Evolutionary conservation across 805 yeast species (phyloP).

Genomic region (Metschnikowia anglica): DNA sequence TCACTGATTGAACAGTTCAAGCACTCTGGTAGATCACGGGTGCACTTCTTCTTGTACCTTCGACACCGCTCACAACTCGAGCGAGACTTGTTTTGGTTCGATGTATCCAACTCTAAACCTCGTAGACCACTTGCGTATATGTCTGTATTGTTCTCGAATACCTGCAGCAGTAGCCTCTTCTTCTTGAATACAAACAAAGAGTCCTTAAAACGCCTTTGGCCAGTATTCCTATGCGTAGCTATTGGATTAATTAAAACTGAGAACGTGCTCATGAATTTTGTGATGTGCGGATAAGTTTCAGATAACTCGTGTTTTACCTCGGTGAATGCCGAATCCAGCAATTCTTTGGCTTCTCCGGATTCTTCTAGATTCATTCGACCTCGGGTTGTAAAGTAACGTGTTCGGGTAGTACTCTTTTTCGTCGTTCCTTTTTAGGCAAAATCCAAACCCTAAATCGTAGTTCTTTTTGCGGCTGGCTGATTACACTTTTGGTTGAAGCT

Average conservation of each 20-base stretch:
- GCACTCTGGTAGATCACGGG: constrained; percentile 34
- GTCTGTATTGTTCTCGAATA: constrained; percentile 17
- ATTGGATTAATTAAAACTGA: constrained; percentile 16
- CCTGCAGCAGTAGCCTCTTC: constrained; percentile 24
- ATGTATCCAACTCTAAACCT: constrained; percentile 22
- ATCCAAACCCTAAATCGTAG: neutral
- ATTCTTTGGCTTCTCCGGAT: neutral
- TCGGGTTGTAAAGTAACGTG: neutral
- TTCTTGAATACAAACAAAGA: constrained; percentile 31
- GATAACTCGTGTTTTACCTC: constrained; percentile 2
- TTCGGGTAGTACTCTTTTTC: neutral
- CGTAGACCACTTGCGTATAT: constrained; percentile 24
- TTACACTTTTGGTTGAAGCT: neutral
- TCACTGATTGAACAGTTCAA: constrained; percentile 30
- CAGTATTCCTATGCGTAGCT: neutral
- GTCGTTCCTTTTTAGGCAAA: neutral
- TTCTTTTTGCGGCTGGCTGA: neutral
- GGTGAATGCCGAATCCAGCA: neutral
- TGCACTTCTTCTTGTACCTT: constrained; percentile 31
- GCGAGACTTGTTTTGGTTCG: constrained; percentile 24
- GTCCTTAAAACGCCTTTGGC: constrained; percentile 12
- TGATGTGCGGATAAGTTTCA: constrained; percentile 17
- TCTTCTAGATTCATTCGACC: neutral
- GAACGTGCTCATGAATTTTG: constrained; percentile 24
- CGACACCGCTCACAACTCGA: constrained; percentile 35